Base-by-base conservation (phyloP, 129 eudicot genomes). In the Flaveria robusta region DNA sequence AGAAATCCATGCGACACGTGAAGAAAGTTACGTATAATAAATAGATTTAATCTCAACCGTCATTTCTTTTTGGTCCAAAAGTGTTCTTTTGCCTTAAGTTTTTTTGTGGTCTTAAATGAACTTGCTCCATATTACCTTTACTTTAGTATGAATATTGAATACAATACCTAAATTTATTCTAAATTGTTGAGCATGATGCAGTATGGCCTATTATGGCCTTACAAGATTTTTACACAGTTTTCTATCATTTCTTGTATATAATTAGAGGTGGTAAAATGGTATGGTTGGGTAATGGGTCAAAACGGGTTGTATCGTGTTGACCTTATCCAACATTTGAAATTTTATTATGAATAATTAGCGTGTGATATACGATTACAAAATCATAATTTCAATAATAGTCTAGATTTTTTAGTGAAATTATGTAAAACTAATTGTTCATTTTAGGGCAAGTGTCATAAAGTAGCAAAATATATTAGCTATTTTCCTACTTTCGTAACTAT, bases 191-290 rank as follows among this genome's bases (percentile, higher is more conserved):
- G 39, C 7, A 34, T 34, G 39, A 34, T 34, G 39, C 39, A 34
- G 39, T 34, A 7, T 34, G 39, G 39, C 39, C 1, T 34, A 34
- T 34, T 34, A 5, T 34, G 39, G 39, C 39, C 39, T 34, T 34
- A 1, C 39, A 34, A 34, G 39, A 34, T 34, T 34, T 7, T 34
- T 34, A 34, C 4, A 47, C 52, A n/a, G n/a, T n/a, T n/a, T 47
- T 16, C 3, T 47, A 26, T 24, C 58, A 1, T 46, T 20, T 22
- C 45, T 47, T 46, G 58, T 58, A 50, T 7, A 70, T 23, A 13
- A 8, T 47, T 24, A 11, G 55, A 68, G 54, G 72, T 68, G 19
- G 39, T 12, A 43, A 68, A 68, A 68, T 68, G 52, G 37, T 20
- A 14, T 4, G 72, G 20, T 68, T 42, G 37, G 34, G 72, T 22